Evolutionary conservation across 2,329 filamentous ascomycete species (phyloP).

Genomic region (Pseudocercospora fijiensis): DNA sequence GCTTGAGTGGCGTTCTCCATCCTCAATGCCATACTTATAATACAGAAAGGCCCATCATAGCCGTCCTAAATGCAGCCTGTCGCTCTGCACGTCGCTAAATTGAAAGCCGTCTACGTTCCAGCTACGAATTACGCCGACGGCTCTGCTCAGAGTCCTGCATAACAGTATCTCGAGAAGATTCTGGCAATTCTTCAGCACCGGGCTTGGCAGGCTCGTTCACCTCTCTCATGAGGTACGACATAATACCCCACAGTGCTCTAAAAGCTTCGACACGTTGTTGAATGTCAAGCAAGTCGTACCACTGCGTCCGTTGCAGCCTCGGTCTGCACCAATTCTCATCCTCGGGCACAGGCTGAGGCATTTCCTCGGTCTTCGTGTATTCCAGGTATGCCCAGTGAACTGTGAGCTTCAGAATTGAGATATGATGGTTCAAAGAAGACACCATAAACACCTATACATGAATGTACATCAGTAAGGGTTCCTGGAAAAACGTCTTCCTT

Average conservation of each 20-base stretch:
- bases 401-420: constrained; percentile 58
- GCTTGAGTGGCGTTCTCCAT: too few relatives aligned
- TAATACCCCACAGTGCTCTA: constrained; percentile 57
- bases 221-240: constrained; percentile 50
- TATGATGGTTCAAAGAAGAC: constrained; percentile 62
- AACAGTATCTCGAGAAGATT: neutral
- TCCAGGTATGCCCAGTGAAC: constrained; percentile 58
- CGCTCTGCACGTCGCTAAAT: neutral
- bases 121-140: neutral
- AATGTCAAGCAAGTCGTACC: constrained; percentile 59
- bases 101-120: neutral
- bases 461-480: neutral
- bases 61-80: neutral
- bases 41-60: neutral
- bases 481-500: neutral
- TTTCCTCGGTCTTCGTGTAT: constrained; percentile 50
- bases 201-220: neutral
- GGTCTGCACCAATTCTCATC: constrained; percentile 53
- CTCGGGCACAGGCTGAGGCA: constrained; percentile 32
- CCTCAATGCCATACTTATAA: too few relatives aligned
- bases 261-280: constrained; percentile 58
- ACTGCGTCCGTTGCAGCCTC: constrained; percentile 55
- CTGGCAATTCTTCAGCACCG: neutral
- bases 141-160: constrained; percentile 2
- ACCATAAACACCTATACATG: constrained; percentile 57